These are phyloP conservation scores for Neonectria hederae DNA, from an alignment of 2,329 filamentous ascomycete species.

Conservation along the genomic window DNA sequence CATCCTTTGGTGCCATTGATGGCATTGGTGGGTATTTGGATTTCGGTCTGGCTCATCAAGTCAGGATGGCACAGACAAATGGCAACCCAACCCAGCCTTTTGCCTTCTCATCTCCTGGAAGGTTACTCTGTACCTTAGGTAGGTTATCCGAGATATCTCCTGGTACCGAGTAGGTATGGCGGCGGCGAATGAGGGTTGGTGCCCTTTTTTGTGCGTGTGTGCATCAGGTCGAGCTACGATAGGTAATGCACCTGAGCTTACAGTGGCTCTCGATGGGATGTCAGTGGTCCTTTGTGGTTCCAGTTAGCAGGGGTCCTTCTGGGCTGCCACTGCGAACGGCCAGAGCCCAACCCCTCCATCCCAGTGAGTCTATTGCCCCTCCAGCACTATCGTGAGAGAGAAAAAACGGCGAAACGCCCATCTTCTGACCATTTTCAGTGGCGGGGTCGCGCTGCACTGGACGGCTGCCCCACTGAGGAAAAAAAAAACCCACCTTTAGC, in stretches of 20 bases:
- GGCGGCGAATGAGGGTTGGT: conserved; percentile 40
- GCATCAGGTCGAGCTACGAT: not conserved
- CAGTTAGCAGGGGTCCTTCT: not conserved
- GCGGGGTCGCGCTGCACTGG: conserved; percentile 18
- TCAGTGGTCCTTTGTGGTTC: not conserved
- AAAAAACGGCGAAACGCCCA: conserved; percentile 8
- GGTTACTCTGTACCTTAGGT: not conserved
- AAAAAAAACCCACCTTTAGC: conserved; percentile 28
- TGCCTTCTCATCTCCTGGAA: not conserved
- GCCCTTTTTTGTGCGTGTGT: conserved; percentile 38
- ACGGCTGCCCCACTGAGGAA: conserved; percentile 11
- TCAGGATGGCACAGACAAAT: conserved; percentile 4
- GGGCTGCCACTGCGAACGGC: conserved; percentile 1
- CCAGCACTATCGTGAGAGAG: not conserved
- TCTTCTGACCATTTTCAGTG: conserved; percentile 1
- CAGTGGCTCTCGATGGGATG: not conserved
- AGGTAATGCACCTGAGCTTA: not conserved
- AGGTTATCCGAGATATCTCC: conserved; percentile 25
- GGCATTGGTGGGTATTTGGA: not conserved
- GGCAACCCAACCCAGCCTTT: not conserved
- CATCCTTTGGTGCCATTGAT: not conserved
- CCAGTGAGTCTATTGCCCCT: conserved; percentile 13
- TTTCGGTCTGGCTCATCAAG: conserved; percentile 1
- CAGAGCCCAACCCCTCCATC: conserved; percentile 14
- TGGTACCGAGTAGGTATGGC: not conserved